phyloP scores from a whole-genome alignment of 805 yeast genomes.

The Candida nitratophila region DNA sequence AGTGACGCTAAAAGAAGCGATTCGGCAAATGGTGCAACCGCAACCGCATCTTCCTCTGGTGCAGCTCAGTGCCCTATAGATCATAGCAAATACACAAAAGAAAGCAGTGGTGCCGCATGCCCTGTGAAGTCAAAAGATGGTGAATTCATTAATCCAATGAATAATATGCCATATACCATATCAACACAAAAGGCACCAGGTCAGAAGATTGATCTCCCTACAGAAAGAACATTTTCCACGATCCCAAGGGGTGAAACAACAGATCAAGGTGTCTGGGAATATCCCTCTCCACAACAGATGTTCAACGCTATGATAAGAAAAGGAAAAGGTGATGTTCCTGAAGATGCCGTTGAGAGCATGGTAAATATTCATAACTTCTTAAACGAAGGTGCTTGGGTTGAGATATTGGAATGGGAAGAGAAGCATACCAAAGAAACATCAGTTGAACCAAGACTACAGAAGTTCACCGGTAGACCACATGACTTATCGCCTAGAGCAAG shows the following conservation, averaged over 20 bases:
- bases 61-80: slow-evolving; percentile 19
- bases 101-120: slow-evolving; percentile 28
- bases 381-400: slow-evolving; percentile 97
- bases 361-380: slow-evolving; percentile 93
- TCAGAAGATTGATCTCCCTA: slow-evolving; percentile 71
- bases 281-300: slow-evolving; percentile 99
- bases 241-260: slow-evolving; percentile 75
- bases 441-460: slow-evolving; percentile 66
- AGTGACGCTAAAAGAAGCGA: slow-evolving; percentile 31
- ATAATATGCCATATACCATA: slow-evolving; percentile 80
- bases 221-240: slow-evolving; percentile 73
- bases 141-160: slow-evolving; percentile 62
- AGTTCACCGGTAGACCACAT: slow-evolving; percentile 89
- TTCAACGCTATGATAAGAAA: slow-evolving; percentile 94
- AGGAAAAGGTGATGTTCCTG: slow-evolving; percentile 87
- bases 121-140: slow-evolving; percentile 29
- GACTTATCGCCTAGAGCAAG: slow-evolving; percentile 83
- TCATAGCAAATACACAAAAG: slow-evolving; percentile 11
- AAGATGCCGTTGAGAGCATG: slow-evolving; percentile 95
- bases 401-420: slow-evolving; percentile 86
- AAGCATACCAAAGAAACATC: slow-evolving; percentile 51
- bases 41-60: background rate
- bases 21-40: too few relatives aligned
- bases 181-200: slow-evolving; percentile 67
- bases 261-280: slow-evolving; percentile 86